Base-by-base conservation (phyloP, 345 rosid species). In the Linum trigynum region DNA sequence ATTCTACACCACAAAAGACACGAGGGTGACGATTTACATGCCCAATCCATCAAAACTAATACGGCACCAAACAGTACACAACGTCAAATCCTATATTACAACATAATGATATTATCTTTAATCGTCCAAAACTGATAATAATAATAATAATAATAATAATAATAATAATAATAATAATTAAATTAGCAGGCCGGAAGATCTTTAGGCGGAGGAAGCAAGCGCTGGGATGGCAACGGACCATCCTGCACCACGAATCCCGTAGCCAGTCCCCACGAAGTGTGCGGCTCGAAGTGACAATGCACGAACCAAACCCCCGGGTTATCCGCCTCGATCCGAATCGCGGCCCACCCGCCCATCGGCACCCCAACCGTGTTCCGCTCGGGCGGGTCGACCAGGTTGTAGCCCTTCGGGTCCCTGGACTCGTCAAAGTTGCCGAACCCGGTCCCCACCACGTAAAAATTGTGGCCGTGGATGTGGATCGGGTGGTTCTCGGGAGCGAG, bases 261-360 rank as follows among this genome's bases (percentile, higher is more conserved):
- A 6, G 69, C 72, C 2, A 57, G 67, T 1, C 67, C 55, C 64
- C 73, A 63, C 2, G 64, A 56, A 41, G 67, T 57, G 37, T 69
- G 67, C 15, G 15, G 56, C 45, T 69, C 72, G 2, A 69, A 36
- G 39, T 69, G 72, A 40, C 72, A 41, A 69, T 69, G 72, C 8
- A 69, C 32, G 57, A 55, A 69, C 72, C 72, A 69, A 3, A 69
- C 72, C 2, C 75, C 70, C 40, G 75, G 70, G n/a, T 71, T 71
- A 15, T 71, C 70, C 3, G 66, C 70, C 7, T 40, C 55, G 57
- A 71, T 10, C 57, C 70, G 39, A 5, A 71, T 42, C 3, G 67
- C 67, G 0, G 58, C 66, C 75, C 75, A 71, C 10, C 67, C 70
- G 4, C 75, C 75, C 4, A 7, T 55, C 12, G 75, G 75, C 39